These are phyloP conservation scores for Rosa lucieae DNA, from an alignment of 306 rosid genomes.

Conservation along the genomic window DNA sequence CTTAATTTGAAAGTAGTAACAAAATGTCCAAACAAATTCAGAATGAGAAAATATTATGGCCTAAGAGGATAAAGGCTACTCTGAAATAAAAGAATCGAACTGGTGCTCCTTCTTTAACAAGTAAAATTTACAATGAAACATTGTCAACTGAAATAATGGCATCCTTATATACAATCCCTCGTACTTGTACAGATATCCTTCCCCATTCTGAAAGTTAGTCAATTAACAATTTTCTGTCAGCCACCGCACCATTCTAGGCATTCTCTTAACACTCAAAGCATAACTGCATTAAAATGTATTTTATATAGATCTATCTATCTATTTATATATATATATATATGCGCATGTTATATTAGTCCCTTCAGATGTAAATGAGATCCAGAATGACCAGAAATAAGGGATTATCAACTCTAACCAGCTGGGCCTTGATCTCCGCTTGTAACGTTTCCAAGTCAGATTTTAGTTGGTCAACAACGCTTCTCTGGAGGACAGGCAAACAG, in stretches of 20 bases:
- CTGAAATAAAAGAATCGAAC: neutral
- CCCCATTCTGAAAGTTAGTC: neutral
- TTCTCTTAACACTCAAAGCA: neutral
- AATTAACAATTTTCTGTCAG: neutral
- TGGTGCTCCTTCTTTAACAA: neutral
- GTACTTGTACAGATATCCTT: neutral
- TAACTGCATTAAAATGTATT: neutral
- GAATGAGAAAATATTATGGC: neutral
- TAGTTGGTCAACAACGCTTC: slow-evolving; percentile 77
- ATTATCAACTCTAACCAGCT: slow-evolving; percentile 56
- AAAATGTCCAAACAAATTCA: neutral
- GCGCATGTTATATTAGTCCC: neutral
- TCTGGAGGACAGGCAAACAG: slow-evolving; percentile 46
- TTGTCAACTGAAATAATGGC: neutral
- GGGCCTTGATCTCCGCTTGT: slow-evolving; percentile 72
- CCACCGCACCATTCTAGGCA: neutral
- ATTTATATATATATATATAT: neutral
- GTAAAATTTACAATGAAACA: neutral
- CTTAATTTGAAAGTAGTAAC: neutral
- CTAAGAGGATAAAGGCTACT: neutral
- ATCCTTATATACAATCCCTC: neutral
- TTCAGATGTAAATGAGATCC: neutral
- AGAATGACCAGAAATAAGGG: slow-evolving; percentile 7
- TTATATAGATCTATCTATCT: neutral
- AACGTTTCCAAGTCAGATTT: slow-evolving; percentile 78